phyloP scores from a whole-genome alignment of 306 rosid species.

The Alnus rubra region DNA sequence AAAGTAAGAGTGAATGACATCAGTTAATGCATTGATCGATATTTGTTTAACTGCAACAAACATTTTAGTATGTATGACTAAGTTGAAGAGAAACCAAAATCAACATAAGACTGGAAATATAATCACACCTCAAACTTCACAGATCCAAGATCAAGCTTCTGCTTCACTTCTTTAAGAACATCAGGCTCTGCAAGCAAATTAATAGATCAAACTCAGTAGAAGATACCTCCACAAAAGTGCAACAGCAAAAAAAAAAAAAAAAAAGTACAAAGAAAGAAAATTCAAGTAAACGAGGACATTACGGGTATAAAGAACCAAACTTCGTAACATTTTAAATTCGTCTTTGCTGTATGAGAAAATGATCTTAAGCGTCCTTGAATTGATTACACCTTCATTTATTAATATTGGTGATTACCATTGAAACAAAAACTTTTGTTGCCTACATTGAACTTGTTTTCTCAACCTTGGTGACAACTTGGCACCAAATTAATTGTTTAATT shows the following conservation, averaged over 20 bases:
- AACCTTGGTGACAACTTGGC: neutral
- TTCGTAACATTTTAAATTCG: neutral
- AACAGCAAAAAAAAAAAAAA: neutral
- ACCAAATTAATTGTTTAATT: neutral
- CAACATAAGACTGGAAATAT: conserved; percentile 5
- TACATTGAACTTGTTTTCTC: neutral
- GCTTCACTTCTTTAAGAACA: conserved; percentile 94
- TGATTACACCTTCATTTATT: neutral
- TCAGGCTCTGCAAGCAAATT: conserved; percentile 76
- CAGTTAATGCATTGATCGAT: neutral
- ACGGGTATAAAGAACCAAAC: neutral
- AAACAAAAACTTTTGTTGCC: neutral
- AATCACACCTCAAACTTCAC: conserved; percentile 86
- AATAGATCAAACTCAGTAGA: conserved; percentile 8
- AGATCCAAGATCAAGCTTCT: conserved; percentile 90
- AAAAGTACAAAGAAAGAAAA: neutral
- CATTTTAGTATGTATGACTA: too few species aligned
- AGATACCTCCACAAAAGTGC: conserved; percentile 1
- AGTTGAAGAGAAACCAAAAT: too few species aligned
- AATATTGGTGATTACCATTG: neutral
- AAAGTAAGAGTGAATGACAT: neutral
- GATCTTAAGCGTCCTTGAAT: neutral
- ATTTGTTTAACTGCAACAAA: neutral
- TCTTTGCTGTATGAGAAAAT: neutral
- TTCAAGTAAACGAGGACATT: neutral